A percentile compares a stretch with the other conserved stretches of the same genome.
Conservation (phyloP, 2,329 filamentous ascomycete species). For the Alternaria sp. region DNA sequence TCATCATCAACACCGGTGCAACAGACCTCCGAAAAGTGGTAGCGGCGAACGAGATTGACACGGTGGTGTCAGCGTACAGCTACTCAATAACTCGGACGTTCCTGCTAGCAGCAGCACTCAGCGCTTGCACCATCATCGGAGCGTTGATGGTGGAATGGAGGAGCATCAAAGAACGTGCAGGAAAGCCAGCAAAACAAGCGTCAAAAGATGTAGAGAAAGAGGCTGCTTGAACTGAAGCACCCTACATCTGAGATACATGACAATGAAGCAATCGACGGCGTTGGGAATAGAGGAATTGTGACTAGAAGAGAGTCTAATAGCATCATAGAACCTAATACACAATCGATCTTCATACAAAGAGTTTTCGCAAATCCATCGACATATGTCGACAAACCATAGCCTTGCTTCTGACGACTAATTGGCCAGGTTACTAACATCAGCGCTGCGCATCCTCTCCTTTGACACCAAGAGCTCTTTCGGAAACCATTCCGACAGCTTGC, state of each 20-base stretch:
- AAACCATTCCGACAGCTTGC: constrained; percentile 7
- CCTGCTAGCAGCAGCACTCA: constrained; percentile 63
- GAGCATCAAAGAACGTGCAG: constrained; percentile 53
- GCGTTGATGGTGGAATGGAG: constrained; percentile 65
- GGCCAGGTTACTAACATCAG: not conserved
- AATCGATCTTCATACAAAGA: not conserved
- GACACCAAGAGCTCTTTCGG: constrained; percentile 3
- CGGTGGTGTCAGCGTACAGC: constrained; percentile 69
- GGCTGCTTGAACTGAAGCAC: not conserved
- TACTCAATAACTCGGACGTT: constrained; percentile 63
- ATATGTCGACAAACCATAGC: not conserved
- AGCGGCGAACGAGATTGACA: constrained; percentile 55
- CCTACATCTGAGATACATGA: not conserved
- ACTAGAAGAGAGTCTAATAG: not conserved
- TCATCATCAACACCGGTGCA: constrained; percentile 49
- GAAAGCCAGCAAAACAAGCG: not conserved
- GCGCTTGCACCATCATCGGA: constrained; percentile 60
- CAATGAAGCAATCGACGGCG: not conserved
- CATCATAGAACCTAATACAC: not conserved
- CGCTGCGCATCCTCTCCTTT: not conserved
- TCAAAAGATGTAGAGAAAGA: not conserved
- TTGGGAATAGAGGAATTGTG: not conserved
- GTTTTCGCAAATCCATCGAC: not conserved
- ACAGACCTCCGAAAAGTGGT: constrained; percentile 65
- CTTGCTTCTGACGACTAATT: not conserved